phyloP scores from a whole-genome alignment of 169 alveolate genomes.

The Plasmodium vivax region DNA sequence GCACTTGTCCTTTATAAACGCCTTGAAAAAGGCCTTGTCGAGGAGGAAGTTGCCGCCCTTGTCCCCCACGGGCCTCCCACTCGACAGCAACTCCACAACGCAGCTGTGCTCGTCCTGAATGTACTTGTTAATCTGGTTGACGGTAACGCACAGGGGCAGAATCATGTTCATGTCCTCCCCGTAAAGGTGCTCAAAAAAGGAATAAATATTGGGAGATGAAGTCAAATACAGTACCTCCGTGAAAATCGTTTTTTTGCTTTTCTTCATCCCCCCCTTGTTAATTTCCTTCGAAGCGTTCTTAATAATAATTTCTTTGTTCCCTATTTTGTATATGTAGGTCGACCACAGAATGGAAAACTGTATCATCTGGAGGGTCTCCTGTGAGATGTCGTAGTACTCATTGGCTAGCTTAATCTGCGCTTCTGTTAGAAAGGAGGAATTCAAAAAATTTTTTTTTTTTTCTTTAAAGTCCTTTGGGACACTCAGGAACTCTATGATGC shows the following conservation, averaged over 20 bases:
- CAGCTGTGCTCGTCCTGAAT: slow-evolving; percentile 57
- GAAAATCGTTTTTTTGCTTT: slow-evolving; percentile 49
- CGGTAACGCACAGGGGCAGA: slow-evolving; percentile 65
- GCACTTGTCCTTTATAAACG: slow-evolving; percentile 41
- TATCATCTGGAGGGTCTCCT: slow-evolving; percentile 61
- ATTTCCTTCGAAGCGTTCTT: slow-evolving; percentile 47
- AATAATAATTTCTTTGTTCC: slow-evolving; percentile 49
- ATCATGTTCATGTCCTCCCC: slow-evolving; percentile 53
- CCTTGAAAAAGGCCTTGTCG: slow-evolving; percentile 28
- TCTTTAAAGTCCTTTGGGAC: slow-evolving; percentile 72
- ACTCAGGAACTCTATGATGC: slow-evolving; percentile 61
- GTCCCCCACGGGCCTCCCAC: slow-evolving; percentile 7
- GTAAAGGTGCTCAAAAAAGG: slow-evolving; percentile 67
- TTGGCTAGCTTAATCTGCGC: slow-evolving; percentile 67
- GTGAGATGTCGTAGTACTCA: slow-evolving; percentile 65
- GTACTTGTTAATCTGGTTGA: slow-evolving; percentile 59
- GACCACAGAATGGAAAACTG: slow-evolving; percentile 73
- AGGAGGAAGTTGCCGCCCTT: slow-evolving; percentile 17
- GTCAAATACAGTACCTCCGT: slow-evolving; percentile 70
- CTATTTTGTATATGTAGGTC: slow-evolving; percentile 54
- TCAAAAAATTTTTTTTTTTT: slow-evolving; percentile 38
- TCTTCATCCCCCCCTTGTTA: slow-evolving; percentile 30
- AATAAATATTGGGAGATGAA: slow-evolving; percentile 59
- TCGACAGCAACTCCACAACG: slow-evolving; percentile 26
- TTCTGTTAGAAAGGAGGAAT: slow-evolving; percentile 61